Conservation (phyloP, 495 filamentous ascomycete species). For the Xylaria castorea region DNA sequence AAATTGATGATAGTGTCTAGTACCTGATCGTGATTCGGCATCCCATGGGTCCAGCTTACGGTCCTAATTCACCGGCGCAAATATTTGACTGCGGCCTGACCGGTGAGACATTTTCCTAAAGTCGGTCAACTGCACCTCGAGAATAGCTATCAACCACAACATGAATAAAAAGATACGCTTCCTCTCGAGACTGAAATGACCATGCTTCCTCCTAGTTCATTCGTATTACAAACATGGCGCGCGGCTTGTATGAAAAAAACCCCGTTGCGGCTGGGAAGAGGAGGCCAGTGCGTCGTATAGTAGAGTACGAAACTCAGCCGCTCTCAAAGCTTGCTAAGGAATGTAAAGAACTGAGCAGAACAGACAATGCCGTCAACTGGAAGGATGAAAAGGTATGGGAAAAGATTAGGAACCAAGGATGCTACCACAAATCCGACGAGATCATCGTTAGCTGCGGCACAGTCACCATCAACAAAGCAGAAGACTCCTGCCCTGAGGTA, state of each 20-base stretch:
- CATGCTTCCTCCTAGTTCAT: background rate
- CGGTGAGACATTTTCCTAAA: constrained; percentile 27
- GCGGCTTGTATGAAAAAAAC: constrained; percentile 14
- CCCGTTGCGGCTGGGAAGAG: constrained; percentile 21
- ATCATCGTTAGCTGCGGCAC: constrained; percentile 54
- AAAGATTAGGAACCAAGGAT: constrained; percentile 37
- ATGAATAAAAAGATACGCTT: constrained; percentile 18
- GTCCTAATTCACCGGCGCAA: constrained; percentile 27
- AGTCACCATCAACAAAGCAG: constrained; percentile 48
- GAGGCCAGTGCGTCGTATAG: constrained; percentile 18
- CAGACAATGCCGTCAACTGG: constrained; percentile 39
- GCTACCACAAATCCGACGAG: constrained; percentile 45
- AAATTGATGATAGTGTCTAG: constrained; percentile 18
- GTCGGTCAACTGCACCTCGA: constrained; percentile 23
- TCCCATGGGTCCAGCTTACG: constrained; percentile 24
- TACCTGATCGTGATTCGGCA: constrained; percentile 24
- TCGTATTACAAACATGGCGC: constrained; percentile 19
- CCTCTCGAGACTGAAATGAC: constrained; percentile 3
- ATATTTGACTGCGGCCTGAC: constrained; percentile 27
- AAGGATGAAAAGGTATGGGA: constrained; percentile 39
- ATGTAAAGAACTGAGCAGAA: constrained; percentile 32
- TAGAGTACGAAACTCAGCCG: constrained; percentile 26
- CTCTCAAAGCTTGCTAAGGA: constrained; percentile 29
- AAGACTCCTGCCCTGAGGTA: constrained; percentile 38
- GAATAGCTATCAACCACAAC: constrained; percentile 4